Evolutionary conservation across 2,329 filamentous ascomycete species (phyloP), one percentile per base, ranked within the genome.

Genomic region (Colletotrichum cereale): DNA sequence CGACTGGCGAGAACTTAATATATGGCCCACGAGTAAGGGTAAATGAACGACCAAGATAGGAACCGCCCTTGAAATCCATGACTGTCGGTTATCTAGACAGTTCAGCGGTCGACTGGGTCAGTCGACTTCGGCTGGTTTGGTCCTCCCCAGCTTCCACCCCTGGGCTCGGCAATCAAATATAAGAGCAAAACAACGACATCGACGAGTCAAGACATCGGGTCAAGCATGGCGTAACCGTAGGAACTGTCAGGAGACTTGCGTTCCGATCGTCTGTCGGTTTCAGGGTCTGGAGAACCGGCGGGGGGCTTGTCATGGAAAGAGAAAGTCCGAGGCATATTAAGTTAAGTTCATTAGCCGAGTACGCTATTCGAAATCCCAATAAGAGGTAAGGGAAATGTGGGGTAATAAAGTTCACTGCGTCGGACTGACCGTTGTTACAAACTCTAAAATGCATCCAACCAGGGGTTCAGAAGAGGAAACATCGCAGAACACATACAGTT

Each of bases 321-420:
- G 26, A 16, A 21, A 10, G 3, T 53, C 50, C 26, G 21, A 21
- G 12, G 8, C 44, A 18, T 11, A 34, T 36, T 18, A 18, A 62
- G 24, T n/a, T n/a, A n/a, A n/a, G 42, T 10, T 5, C 10, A 50
- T 38, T 26, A 44, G n/a, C 29, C 14, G 7, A 3, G 14, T 12
- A 31, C 44, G 44, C 14, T 5, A 26, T 62, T 21, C 31, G 58
- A 29, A 29, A 42, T 24, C 24, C 53, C 52, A 57, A 11, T 31
- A 24, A 18, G 48, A 34, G 31, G 24, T 36, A 14, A 26, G 18
- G 48, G 31, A 40, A 52, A 68, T 38, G 52, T 34, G 52, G 53
- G 8, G 2, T n/a, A 63, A 55, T 52, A 71, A 12, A 63, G 65
- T 68, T 71, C 42, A 26, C 60, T 63, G 52, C 68, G 68, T 48